A percentile compares a stretch with the other conserved stretches of the same genome.
Evolutionary conservation across 2,329 filamentous ascomycete species (phyloP).

Genomic region (Aspergillus sp.): DNA sequence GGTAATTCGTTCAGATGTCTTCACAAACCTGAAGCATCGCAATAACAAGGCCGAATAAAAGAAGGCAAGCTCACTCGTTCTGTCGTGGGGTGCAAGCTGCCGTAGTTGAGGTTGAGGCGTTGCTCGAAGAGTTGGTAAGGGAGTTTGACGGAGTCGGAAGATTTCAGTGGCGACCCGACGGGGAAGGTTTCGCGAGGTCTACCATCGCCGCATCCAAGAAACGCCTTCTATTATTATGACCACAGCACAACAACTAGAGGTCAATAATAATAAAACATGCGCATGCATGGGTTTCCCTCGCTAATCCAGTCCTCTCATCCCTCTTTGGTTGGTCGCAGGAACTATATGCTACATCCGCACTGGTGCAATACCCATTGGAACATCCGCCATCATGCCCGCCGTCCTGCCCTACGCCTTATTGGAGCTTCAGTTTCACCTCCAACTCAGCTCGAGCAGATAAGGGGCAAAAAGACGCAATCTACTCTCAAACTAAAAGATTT

Average conservation of each 20-base stretch:
- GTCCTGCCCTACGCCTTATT: conserved; percentile 14
- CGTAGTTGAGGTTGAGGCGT: conserved; percentile 12
- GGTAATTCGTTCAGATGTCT: conserved; percentile 15
- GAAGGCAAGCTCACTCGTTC: conserved; percentile 20
- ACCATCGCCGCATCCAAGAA: conserved; percentile 5
- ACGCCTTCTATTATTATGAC: not conserved
- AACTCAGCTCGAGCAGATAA: conserved; percentile 9
- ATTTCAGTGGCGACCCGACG: conserved; percentile 29
- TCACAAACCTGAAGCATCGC: conserved; percentile 33
- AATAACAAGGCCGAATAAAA: not conserved
- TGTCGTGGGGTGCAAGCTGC: conserved; percentile 21
- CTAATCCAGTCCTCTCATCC: conserved; percentile 5
- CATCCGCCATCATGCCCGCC: conserved; percentile 26
- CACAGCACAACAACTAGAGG: conserved; percentile 2
- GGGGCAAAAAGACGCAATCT: conserved; percentile 32
- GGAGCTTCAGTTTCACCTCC: conserved; percentile 10
- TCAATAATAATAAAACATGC: conserved; percentile 15
- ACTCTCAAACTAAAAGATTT: conserved; percentile 42
- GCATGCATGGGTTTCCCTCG: conserved; percentile 13
- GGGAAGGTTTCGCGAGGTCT: conserved; percentile 25
- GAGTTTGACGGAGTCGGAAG: conserved; percentile 18
- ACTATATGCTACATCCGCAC: conserved; percentile 6
- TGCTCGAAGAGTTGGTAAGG: conserved; percentile 18
- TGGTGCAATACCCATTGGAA: conserved; percentile 19
- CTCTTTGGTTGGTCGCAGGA: not conserved